Percentiles rank a stretch among this genome's conserved stretches.
phyloP scores from a whole-genome alignment of 352 stramenopile genomes.

The Phytophthora nicotianae region DNA sequence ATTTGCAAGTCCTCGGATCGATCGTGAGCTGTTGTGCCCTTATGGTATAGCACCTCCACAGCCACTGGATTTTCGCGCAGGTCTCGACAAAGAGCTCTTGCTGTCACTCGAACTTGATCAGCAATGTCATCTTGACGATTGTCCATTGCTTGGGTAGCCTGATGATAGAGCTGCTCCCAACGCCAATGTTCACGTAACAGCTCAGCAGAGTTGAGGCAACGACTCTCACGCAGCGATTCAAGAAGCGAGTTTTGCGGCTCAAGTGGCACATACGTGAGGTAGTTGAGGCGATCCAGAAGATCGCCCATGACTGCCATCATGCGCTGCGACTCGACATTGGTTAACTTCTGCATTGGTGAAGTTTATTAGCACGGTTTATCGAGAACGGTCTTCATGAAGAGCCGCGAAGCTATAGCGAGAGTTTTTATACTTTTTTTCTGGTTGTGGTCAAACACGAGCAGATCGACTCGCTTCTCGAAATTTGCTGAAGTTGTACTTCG shows the following conservation, averaged over 20 bases:
- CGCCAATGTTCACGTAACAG: constrained; percentile 78
- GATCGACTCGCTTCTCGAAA: no score
- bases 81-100: constrained; percentile 69
- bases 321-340: constrained; percentile 88
- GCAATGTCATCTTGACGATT: constrained; percentile 69
- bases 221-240: constrained; percentile 60
- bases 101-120: constrained; percentile 75
- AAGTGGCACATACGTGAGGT: constrained; percentile 84
- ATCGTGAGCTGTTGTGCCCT: constrained; percentile 56
- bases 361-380: constrained; percentile 1
- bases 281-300: constrained; percentile 84
- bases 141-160: constrained; percentile 65
- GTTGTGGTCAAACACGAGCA: no score
- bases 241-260: constrained; percentile 63
- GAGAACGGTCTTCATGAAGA: constrained; percentile 12
- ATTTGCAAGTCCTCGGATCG: constrained; percentile 72
- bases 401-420: constrained; percentile 7
- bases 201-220: constrained; percentile 60
- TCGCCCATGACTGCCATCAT: constrained; percentile 90
- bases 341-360: constrained; percentile 82
- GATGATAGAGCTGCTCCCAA: constrained; percentile 74
- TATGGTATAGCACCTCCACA: constrained; percentile 77
- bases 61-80: constrained; percentile 76
- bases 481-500: background rate
- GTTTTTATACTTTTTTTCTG: background rate